Evolutionary conservation across 331 rosid genomes (phyloP), one percentile per base, ranked within the genome.

Genomic region (Arachis monticola): DNA sequence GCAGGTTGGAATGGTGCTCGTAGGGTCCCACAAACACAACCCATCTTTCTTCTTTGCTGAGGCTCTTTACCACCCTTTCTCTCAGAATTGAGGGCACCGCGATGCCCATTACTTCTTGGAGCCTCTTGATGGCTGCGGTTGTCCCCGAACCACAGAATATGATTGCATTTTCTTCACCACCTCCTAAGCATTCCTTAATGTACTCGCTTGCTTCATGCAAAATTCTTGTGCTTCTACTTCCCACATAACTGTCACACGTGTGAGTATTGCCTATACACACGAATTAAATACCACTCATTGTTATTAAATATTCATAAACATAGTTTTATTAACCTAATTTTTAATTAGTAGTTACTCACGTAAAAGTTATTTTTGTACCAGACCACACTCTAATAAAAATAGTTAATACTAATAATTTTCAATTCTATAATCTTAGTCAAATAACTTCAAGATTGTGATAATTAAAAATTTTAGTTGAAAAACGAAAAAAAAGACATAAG

Each of bases 41-140:
- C 98, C 98, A 93, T 61, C 87, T 88, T 68, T 91, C 97, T 48
- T 89, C 79, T 6, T 11, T 57, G 12, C 2, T 13, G 2, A 93
- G 82, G 70, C 51, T 79, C 5, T 63, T 60, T 35, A 88, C 50
- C 0, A 89, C 8, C n/a, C 79, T 86, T 10, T 88, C 92, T 44
- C 96, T 84, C 62, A 93, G 5, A 22, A 75, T 89, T 1, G 97
- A 89, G 0, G 97, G 90, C 31, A 89, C 89, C 0, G 84, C 61
- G 7, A 91, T 84, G 32, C 92, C 98, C 90, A 91, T 93, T 0
- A 88, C 94, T 60, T 93, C 94, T 87, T 93, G 98, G 5, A 93
- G 89, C 78, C 91, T 84, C 83, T 93, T 93, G 1, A 93, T 87
- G 45, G 97, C 97, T n/a, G 94, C 80, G 0, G 97, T 93, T 2